Evolutionary conservation across 352 stramenopile species (phyloP).

Genomic region (Phytophthora hybrid): DNA sequence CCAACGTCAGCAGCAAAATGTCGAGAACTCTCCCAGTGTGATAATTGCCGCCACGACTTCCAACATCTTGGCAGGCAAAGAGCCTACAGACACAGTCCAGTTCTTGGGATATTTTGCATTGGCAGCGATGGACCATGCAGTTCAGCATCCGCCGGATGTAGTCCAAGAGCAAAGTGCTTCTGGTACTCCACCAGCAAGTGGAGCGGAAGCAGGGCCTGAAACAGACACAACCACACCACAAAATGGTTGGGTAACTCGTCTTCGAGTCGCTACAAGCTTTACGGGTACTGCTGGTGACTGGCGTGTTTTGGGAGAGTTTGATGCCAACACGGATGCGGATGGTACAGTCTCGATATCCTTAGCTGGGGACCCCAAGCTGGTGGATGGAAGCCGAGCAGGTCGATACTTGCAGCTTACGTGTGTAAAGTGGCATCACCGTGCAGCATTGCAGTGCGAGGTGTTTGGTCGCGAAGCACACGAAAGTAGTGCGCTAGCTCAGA

Average conservation of each 20-base stretch:
- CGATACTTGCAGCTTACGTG: slow-evolving; percentile 73
- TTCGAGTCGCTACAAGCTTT: slow-evolving; percentile 69
- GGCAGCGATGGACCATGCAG: slow-evolving; percentile 61
- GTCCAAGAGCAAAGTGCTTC: slow-evolving; percentile 3
- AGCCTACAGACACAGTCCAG: slow-evolving; percentile 77
- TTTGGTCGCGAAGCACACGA: slow-evolving; percentile 69
- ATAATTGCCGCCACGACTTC: slow-evolving; percentile 75
- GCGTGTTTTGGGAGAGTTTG: slow-evolving; percentile 65
- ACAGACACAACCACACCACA: slow-evolving; percentile 8
- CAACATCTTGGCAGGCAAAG: slow-evolving; percentile 84
- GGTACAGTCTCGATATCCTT: slow-evolving; percentile 49
- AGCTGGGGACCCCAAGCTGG: slow-evolving; percentile 17
- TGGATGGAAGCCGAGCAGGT: slow-evolving; percentile 40
- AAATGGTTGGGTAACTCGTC: slow-evolving; percentile 68
- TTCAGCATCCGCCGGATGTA: slow-evolving; percentile 38
- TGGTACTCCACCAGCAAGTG: slow-evolving; percentile 1
- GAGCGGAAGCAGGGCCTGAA: slow-evolving; percentile 9
- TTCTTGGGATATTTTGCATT: slow-evolving; percentile 77
- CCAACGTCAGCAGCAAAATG: slow-evolving; percentile 34
- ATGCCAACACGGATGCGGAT: slow-evolving; percentile 55
- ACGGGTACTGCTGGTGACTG: slow-evolving; percentile 60
- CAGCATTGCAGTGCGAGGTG: slow-evolving; percentile 74
- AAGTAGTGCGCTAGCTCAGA: slow-evolving; percentile 53
- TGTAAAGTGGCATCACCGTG: slow-evolving; percentile 67
- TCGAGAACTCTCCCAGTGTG: slow-evolving; percentile 34